phyloP scores from a whole-genome alignment of 1,284 basidiomycete species.

The Limonomyces culmigenus region DNA sequence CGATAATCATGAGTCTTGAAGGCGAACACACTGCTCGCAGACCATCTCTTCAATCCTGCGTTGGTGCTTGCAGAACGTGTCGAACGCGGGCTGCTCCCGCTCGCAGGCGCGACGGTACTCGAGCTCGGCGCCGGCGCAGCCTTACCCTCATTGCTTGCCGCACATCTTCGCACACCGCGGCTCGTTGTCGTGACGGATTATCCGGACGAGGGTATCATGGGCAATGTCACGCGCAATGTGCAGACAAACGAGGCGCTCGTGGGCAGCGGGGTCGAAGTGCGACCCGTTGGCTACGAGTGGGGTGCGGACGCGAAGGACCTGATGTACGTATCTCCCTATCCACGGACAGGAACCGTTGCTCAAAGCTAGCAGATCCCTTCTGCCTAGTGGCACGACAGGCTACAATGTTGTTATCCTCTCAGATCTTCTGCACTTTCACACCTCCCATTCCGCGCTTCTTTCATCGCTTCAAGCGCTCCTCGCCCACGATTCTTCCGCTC shows the following conservation, averaged over 20 bases:
- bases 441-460: constrained; percentile 40
- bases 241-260: constrained; percentile 25
- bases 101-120: constrained; percentile 27
- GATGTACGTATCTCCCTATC: constrained; percentile 22
- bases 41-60: constrained; percentile 54
- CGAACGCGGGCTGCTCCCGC: constrained; percentile 30
- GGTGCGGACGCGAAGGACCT: constrained; percentile 28
- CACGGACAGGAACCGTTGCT: constrained; percentile 3
- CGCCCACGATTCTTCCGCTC: constrained; percentile 19
- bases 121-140: constrained; percentile 54
- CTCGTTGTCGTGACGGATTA: constrained; percentile 49
- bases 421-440: constrained; percentile 50
- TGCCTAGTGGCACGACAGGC: constrained; percentile 10
- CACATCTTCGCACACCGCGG: constrained; percentile 23
- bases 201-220: constrained; percentile 40
- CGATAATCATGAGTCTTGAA: constrained; percentile 10
- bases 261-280: constrained; percentile 21
- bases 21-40: constrained; percentile 54
- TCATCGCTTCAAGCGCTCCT: constrained; percentile 31
- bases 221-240: constrained; percentile 36
- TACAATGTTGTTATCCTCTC: constrained; percentile 50
- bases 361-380: neutral
- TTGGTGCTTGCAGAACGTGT: constrained; percentile 48
- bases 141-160: constrained; percentile 42
- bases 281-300: constrained; percentile 43